Base-by-base conservation (phyloP, 2,329 filamentous ascomycete species). In the Aspergillus costaricaensis region DNA sequence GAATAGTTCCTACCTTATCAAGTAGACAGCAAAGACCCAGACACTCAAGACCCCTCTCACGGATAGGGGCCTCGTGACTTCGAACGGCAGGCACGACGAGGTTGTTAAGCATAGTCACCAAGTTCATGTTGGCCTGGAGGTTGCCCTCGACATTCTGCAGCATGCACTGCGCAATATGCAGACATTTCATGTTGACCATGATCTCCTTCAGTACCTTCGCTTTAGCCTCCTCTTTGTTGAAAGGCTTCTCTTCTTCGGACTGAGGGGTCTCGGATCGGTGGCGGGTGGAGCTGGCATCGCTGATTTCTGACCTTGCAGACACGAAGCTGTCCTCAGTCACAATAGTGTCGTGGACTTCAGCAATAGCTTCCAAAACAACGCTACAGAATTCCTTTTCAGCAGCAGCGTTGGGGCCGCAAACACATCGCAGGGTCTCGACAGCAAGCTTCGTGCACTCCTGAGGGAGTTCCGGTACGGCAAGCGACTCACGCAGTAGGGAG, bases 51-150 rank as follows among this genome's bases (percentile, higher is more conserved):
- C 95, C 95, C 59, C 92, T 86, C 77, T 99, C 95, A 63, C 95
- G 87, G 48, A 99, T 92, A 1, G 93, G 92, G 5, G 92, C 91
- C 73, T 98, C 93, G 68, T 96, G 92, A 71, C 91, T 95, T 66
- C 94, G 88, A 15, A 99, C 94, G 27, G 95, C 95, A 6, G 95
- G 95, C 2, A 99, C 92, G 47, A 99, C 91, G 8, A 99, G 85
- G 66, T 95, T 98, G 81, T 99, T 98, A 53, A 99, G 83, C 90
- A 98, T 97, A n/a, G 91, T 91, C 4, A 96, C 91, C n/a, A 98
- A 80, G 71, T 96, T 90, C 59, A 90, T 88, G 73, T 96, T 96
- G 67, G 93, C 86, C 76, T 97, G 92, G 39, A 98, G 82, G 70
- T 91, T 91, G 62, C 92, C 91, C 56, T 91, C 85, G 9, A 99